A percentile compares a stretch with the other conserved stretches of the same genome.
Evolutionary conservation across 768 basidiomycete genomes (phyloP).

Genomic region (Termitomyces sp.): DNA sequence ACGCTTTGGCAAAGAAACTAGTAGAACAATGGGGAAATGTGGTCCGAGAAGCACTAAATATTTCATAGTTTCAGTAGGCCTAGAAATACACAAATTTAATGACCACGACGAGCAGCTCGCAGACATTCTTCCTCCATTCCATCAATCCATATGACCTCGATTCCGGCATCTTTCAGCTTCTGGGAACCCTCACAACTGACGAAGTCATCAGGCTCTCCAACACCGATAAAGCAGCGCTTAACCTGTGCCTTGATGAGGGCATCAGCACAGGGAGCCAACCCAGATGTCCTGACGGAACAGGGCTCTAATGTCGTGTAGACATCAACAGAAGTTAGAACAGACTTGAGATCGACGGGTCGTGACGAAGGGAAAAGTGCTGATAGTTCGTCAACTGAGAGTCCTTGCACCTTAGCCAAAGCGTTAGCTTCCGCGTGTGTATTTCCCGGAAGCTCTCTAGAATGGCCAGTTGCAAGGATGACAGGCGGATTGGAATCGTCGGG

Average conservation of each 20-base stretch:
- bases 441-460: conserved; percentile 85
- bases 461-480: conserved; percentile 69
- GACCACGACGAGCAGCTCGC: conserved; percentile 64
- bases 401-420: conserved; percentile 67
- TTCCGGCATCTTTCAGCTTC: conserved; percentile 61
- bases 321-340: conserved; percentile 56
- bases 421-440: conserved; percentile 99
- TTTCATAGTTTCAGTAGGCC: conserved; percentile 6
- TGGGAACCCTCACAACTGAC: conserved; percentile 87
- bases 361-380: conserved; percentile 34
- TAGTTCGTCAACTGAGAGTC: conserved; percentile 39
- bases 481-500: conserved; percentile 32
- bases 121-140: conserved; percentile 80
- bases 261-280: conserved; percentile 80
- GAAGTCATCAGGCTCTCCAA: conserved; percentile 89
- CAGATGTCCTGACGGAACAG: conserved; percentile 85
- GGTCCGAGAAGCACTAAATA: conserved; percentile 13
- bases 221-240: conserved; percentile 80
- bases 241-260: conserved; percentile 71
- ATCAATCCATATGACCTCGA: conserved; percentile 69
- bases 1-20: conserved; percentile 16
- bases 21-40: conserved; percentile 18
- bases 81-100: conserved; percentile 12
- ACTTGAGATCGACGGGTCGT: conserved; percentile 30
- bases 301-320: conserved; percentile 97